phyloP scores from a whole-genome alignment of 805 yeast genomes.

The Wickerhamiella lipophila region DNA sequence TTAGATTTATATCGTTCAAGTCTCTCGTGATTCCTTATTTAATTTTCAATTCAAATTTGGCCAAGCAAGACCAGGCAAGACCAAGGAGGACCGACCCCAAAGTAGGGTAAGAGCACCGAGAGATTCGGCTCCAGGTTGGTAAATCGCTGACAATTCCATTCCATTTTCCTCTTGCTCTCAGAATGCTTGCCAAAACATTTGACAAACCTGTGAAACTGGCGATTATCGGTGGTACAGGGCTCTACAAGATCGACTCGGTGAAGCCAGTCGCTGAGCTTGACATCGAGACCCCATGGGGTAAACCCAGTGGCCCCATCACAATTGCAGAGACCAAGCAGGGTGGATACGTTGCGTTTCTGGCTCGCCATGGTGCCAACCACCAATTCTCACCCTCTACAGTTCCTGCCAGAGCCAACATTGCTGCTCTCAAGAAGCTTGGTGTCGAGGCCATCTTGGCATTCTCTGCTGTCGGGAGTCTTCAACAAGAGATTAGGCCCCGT shows the following conservation, averaged over 20 bases:
- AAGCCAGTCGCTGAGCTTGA: constrained; percentile 76
- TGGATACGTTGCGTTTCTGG: constrained; percentile 81
- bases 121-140: neutral
- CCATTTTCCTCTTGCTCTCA: neutral
- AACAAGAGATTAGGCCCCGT: constrained; percentile 77
- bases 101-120: neutral
- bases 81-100: neutral
- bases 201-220: constrained; percentile 57
- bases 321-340: constrained; percentile 67
- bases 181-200: constrained; percentile 11
- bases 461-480: constrained; percentile 92
- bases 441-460: constrained; percentile 84
- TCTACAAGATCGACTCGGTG: constrained; percentile 70
- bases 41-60: no score
- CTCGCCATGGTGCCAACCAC: constrained; percentile 89
- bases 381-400: constrained; percentile 84
- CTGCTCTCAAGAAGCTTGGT: constrained; percentile 81
- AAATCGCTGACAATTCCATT: neutral
- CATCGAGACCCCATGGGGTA: constrained; percentile 93
- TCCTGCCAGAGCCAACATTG: constrained; percentile 87
- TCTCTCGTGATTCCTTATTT: no score
- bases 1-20: no score
- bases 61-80: no score
- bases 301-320: constrained; percentile 87
- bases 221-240: constrained; percentile 96